phyloP scores from a whole-genome alignment of 108 stramenopile genomes.

The Hondaea fermentalgiana region DNA sequence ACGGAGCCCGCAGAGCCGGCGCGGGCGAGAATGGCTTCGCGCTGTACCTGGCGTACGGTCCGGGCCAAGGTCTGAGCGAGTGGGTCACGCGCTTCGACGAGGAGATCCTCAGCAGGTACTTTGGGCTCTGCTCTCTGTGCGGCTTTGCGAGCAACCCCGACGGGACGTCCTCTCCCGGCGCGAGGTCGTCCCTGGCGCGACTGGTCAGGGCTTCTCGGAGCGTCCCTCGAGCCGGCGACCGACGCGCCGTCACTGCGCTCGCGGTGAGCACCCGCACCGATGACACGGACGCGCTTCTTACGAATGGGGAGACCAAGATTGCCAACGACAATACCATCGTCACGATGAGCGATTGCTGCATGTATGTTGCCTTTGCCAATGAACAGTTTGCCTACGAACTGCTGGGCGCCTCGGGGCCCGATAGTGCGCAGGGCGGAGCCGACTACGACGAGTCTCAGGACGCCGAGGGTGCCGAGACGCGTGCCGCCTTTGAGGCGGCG shows the following conservation, averaged over 20 bases:
- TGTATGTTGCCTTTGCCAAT: neutral
- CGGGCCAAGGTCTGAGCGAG: neutral
- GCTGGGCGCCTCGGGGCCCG: neutral
- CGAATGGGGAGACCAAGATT: neutral
- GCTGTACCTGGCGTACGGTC: neutral
- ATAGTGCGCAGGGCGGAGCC: too few relatives aligned
- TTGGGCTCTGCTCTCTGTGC: neutral
- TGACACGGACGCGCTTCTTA: neutral
- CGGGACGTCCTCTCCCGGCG: neutral
- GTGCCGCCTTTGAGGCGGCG: neutral
- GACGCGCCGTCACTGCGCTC: neutral
- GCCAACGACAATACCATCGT: neutral
- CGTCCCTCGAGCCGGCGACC: neutral
- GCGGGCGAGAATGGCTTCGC: too few relatives aligned
- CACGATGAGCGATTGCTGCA: neutral
- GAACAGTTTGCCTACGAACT: neutral
- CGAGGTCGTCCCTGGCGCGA: too few relatives aligned
- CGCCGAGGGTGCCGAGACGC: neutral
- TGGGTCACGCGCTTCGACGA: neutral
- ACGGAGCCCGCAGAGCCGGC: neutral
- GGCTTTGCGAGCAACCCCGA: neutral
- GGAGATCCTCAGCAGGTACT: neutral
- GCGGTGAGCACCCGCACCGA: neutral
- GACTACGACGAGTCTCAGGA: neutral
- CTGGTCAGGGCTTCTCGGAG: too few relatives aligned